A percentile compares a stretch with the other conserved stretches of the same genome.
Conservation (phyloP, 139 green algal genomes). For the Limnomonas spitsbergensis region DNA sequence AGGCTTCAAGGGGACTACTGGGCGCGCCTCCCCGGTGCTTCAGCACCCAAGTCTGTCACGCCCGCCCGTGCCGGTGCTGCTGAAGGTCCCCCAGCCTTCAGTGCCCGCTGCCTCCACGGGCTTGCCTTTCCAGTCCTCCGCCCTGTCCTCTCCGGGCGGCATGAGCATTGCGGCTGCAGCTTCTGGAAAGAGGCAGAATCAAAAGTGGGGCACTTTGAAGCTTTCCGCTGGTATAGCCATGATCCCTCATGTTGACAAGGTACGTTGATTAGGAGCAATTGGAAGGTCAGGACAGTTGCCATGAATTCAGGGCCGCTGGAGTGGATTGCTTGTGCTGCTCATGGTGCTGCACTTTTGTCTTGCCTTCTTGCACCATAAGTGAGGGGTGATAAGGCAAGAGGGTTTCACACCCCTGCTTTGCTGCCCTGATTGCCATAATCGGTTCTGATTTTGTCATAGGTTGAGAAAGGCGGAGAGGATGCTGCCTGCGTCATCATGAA, state of each 20-base stretch:
- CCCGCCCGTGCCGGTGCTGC: background rate
- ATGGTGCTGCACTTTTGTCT: background rate
- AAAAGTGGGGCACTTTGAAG: slow-evolving; percentile 17
- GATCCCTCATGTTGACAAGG: slow-evolving; percentile 79
- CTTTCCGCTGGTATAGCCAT: slow-evolving; percentile 45
- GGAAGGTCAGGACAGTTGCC: too few species aligned
- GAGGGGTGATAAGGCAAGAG: too few species aligned
- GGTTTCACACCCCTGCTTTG: too few species aligned
- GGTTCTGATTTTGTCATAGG: too few species aligned
- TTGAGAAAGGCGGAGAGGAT: slow-evolving; percentile 79
- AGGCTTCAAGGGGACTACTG: too few species aligned
- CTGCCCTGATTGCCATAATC: too few species aligned
- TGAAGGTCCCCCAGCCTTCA: background rate
- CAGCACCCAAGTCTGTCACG: background rate
- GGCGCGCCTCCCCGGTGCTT: too few species aligned
- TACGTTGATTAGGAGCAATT: too few species aligned
- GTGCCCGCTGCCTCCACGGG: background rate
- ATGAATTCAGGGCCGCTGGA: too few species aligned
- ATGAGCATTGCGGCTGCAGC: slow-evolving; percentile 2
- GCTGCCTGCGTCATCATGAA: slow-evolving; percentile 72
- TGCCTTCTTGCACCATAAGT: slow-evolving; percentile 1
- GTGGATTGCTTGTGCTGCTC: too few species aligned
- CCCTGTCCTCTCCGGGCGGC: too few species aligned
- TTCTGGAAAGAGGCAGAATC: background rate
- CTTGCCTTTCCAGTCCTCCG: too few species aligned